Percentiles rank a stretch among this genome's conserved stretches.
Conservation (phyloP, 306 rosid species). For the Sechiopsis laciniata region DNA sequence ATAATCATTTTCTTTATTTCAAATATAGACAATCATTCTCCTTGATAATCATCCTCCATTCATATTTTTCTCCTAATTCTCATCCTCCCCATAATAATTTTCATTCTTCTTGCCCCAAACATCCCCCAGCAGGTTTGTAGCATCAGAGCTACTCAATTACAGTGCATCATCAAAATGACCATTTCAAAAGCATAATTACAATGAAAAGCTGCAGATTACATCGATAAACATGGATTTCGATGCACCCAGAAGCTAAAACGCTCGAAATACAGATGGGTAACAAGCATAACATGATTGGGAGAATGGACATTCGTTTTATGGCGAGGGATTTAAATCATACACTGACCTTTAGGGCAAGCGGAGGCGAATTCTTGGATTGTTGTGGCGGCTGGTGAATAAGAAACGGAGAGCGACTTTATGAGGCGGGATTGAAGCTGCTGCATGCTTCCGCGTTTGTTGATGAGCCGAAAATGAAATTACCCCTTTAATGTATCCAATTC, state of each 20-base stretch:
- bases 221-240: background rate
- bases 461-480: background rate
- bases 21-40: no score
- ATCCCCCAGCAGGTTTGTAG: no score
- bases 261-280: background rate
- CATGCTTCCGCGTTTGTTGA: constrained; percentile 31
- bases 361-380: constrained; percentile 58
- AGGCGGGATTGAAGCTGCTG: constrained; percentile 52
- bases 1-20: no score
- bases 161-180: background rate
- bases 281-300: background rate
- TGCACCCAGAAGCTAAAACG: background rate
- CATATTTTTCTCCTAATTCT: no score
- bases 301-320: background rate
- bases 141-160: background rate
- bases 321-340: background rate
- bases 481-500: no score
- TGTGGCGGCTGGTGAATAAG: constrained; percentile 46
- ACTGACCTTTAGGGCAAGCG: constrained; percentile 56
- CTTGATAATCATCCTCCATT: no score
- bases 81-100: no score
- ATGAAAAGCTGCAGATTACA: background rate
- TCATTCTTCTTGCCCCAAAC: no score
- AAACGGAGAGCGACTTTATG: constrained; percentile 39
- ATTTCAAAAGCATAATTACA: background rate